Base-by-base conservation (phyloP, 192 early-diverging fungal species). In the Coemansia umbellata region DNA sequence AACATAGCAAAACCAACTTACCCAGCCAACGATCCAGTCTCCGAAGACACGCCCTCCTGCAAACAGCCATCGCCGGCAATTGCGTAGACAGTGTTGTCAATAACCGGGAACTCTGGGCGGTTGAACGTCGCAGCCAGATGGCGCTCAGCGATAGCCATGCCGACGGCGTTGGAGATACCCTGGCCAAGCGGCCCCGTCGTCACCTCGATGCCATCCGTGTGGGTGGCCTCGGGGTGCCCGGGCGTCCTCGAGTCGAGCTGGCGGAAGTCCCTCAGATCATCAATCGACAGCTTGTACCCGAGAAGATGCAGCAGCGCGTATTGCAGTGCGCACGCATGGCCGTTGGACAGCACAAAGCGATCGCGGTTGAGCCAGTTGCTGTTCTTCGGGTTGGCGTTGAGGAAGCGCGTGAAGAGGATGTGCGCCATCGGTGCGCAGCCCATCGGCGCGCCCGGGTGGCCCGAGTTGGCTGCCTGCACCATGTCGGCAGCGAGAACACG, bases 371-470 rank as follows among this genome's bases (percentile, higher is more conserved):
- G 64, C 93, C 94, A 97, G 48, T 85, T 61, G 55, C 92, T 90
- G 78, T 95, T 84, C 66, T 82, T 81, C 50, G 96, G 94, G 80
- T 92, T 91, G 51, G 75, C 82, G 44, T 78, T 85, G 66, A 97
- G 81, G 69, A 86, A 88, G 36, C 78, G 80, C n/a, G 86, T 85
- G 67, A 93, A 99, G 37, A 97, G 73, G 37, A 89, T 78, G 51
- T 95, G 88, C 10, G 89, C 90, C 83, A 99, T 87, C 8, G 94
- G 94, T 40, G 94, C 96, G 54, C 89, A 94, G 13, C 96, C 96
- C 89, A 99, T 95, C 8, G 96, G 96, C 27, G 94, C 94, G 48
- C 95, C 94, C 35, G 94, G 93, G 58, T 99, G 96, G 11, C 96
- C 96, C 43, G 90, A 92, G 69, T 91, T 92, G 66, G 91, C 85